These are phyloP conservation scores for Solanum chmielewskii DNA, from an alignment of 257 asterid species.

Conservation along the genomic window DNA sequence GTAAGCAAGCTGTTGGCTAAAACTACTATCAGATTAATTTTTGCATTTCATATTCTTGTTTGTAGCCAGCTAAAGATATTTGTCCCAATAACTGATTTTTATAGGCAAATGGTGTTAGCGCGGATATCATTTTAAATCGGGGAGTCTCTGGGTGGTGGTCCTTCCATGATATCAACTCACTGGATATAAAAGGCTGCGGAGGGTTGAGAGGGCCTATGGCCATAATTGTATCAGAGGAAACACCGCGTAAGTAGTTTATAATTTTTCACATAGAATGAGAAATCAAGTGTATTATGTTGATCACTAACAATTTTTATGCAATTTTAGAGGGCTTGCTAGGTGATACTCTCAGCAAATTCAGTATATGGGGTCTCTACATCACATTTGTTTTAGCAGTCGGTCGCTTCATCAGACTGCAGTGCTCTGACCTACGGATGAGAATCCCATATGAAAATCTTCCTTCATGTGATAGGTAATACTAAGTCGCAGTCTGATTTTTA, in stretches of 20 bases:
- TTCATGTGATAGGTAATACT: constrained; percentile 88
- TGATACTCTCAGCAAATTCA: constrained; percentile 97
- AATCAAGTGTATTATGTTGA: background rate
- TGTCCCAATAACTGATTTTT: background rate
- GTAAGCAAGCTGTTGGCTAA: background rate
- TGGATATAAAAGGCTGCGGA: constrained; percentile 45
- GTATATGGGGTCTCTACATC: constrained; percentile 97
- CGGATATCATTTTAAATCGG: constrained; percentile 63
- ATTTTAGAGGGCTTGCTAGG: constrained; percentile 97
- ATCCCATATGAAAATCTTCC: constrained; percentile 99
- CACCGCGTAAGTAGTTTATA: constrained; percentile 69
- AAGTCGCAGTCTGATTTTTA: background rate
- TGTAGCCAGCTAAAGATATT: background rate
- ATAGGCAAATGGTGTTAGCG: constrained; percentile 67
- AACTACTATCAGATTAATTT: background rate
- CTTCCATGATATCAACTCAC: constrained; percentile 54
- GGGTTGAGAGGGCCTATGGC: constrained; percentile 91
- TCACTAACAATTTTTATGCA: background rate
- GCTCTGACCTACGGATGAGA: constrained; percentile 95
- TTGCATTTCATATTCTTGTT: background rate
- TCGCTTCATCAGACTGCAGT: constrained; percentile 89
- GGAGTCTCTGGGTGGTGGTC: constrained; percentile 85
- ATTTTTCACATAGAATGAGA: background rate
- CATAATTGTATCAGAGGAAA: constrained; percentile 90
- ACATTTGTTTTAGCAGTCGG: constrained; percentile 99